Conservation (phyloP, 495 filamentous ascomycete species). For the Xylaria longipes region DNA sequence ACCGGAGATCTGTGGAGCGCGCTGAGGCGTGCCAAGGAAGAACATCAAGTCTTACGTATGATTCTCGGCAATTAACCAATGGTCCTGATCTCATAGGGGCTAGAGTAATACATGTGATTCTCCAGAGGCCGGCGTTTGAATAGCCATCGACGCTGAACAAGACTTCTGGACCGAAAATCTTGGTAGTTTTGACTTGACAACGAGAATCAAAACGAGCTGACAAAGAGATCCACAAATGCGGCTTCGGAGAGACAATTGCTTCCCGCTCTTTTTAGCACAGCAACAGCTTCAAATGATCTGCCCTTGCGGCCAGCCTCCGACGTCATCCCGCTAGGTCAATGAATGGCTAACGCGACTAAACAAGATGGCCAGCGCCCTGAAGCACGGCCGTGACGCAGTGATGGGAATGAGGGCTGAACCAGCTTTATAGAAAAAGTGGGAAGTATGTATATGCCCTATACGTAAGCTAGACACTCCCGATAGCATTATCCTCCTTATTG, state of each 20-base stretch:
- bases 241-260: neutral
- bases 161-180: neutral
- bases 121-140: neutral
- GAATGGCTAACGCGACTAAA: neutral
- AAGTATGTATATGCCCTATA: slow-evolving; percentile 8
- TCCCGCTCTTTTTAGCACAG: neutral
- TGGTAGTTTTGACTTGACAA: neutral
- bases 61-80: neutral
- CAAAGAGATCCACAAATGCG: neutral
- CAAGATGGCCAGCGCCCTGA: slow-evolving; percentile 6
- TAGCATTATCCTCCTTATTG: neutral
- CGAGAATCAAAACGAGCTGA: neutral
- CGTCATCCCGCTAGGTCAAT: slow-evolving; percentile 5
- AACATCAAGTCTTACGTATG: slow-evolving; percentile 13
- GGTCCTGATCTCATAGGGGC: neutral
- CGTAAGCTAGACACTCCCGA: neutral
- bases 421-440: slow-evolving; percentile 7
- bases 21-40: neutral
- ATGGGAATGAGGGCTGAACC: neutral
- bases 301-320: slow-evolving; percentile 8
- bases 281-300: neutral
- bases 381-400: slow-evolving; percentile 2
- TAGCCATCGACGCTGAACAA: neutral
- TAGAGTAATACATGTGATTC: neutral
- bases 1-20: neutral